Conservation (phyloP, 805 yeast genomes). For the Hanseniaspora pseudoguilliermondii region DNA sequence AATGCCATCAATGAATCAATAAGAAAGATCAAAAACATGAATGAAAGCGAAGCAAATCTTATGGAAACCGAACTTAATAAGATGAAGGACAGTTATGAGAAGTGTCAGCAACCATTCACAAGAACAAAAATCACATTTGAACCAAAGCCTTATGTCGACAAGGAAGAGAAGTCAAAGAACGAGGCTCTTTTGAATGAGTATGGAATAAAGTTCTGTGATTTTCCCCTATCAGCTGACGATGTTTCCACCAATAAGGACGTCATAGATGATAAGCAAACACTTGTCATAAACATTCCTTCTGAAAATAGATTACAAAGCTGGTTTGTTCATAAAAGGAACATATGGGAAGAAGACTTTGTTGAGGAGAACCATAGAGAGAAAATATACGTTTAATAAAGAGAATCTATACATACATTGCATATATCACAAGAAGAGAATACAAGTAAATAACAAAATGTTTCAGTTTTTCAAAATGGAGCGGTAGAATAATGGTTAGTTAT, state of each 20-base stretch:
- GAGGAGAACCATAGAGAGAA: conserved; percentile 26
- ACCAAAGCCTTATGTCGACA: not conserved
- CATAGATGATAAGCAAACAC: conserved; percentile 23
- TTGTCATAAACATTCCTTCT: conserved; percentile 35
- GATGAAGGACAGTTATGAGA: not conserved
- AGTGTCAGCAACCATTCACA: conserved; percentile 6
- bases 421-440: not conserved
- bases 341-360: conserved; percentile 45
- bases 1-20: conserved; percentile 26
- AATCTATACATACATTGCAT: no score
- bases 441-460: not conserved
- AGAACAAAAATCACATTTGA: conserved; percentile 10
- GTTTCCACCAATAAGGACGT: not conserved
- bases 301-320: conserved; percentile 59
- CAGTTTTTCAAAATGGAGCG: conserved; percentile 8
- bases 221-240: not conserved
- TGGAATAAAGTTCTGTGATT: not conserved
- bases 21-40: conserved; percentile 25
- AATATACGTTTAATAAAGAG: conserved; percentile 15
- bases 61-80: not conserved
- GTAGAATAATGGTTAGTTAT: not conserved
- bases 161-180: conserved; percentile 1
- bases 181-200: conserved; percentile 1
- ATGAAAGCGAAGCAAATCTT: not conserved
- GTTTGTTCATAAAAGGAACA: conserved; percentile 52